Evolutionary conservation across 305 asterid species (phyloP), one percentile per base, ranked within the genome.

Genomic region (Nicotiana rustica): DNA sequence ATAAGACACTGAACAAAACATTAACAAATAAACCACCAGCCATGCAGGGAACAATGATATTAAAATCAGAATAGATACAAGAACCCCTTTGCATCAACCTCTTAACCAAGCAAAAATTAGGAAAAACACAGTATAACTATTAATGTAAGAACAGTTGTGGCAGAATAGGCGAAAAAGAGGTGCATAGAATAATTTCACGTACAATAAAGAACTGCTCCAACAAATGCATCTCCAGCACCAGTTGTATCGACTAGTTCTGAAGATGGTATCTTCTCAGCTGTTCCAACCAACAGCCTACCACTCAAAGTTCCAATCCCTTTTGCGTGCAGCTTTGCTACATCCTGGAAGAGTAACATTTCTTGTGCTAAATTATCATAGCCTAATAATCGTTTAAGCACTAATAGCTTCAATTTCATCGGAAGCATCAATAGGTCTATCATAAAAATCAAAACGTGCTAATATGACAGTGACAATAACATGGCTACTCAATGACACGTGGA

Each of bases 141-240:
- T 66, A 5, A 5, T 29, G 70, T 65, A 31, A 29, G 70, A 65
- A 65, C 8, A 10, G n/a, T 4, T 25, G 35, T 29, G 29, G 38
- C 8, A 18, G 31, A 79, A 9, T 0, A 9, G 3, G 15, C 7
- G 33, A 4, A 2, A 64, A 19, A 12, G 25, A 67, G 55, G 8
- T 47, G 19, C 5, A 31, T 67, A 29, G 75, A 66, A 66, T 60
- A 47, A 33, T 7, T 10, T 4, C 17, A 82, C 7, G 18, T 84
- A 94, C 99, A 97, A 81, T 94, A 92, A 71, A 95, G 91, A 82
- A 91, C 87, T 59, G 97, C 95, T 85, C 99, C 99, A 68, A 95
- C 89, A 84, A 94, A 95, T 14, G 99, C 87, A 87, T 95, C 99
- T 17, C 99, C 97, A 77, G 99, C 98, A 80, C 97, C 99, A 17